Percentiles rank a stretch among this genome's conserved stretches.
Conservation (phyloP, 2,329 filamentous ascomycete species). For the Botrytis porri region DNA sequence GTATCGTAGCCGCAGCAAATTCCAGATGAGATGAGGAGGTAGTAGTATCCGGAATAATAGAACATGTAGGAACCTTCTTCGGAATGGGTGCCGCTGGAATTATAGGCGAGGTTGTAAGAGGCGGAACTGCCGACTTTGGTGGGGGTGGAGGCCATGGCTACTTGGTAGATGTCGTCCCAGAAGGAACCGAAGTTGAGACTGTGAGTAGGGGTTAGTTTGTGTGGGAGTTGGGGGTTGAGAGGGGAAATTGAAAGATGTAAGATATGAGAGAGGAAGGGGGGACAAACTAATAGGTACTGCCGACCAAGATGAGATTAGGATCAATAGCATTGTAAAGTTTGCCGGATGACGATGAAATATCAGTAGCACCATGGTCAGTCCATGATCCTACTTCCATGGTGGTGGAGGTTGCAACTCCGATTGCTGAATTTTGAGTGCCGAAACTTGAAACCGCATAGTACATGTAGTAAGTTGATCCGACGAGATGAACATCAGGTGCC, state of each 20-base stretch:
- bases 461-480: slow-evolving; percentile 59
- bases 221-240: neutral
- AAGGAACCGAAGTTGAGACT: slow-evolving; percentile 63
- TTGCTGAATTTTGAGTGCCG: slow-evolving; percentile 52
- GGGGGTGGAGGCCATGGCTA: slow-evolving; percentile 44
- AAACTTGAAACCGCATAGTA: slow-evolving; percentile 58
- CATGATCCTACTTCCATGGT: slow-evolving; percentile 54
- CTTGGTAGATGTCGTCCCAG: slow-evolving; percentile 64
- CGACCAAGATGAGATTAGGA: slow-evolving; percentile 48
- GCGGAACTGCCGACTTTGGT: slow-evolving; percentile 34
- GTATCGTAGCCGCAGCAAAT: slow-evolving; percentile 60
- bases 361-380: slow-evolving; percentile 56
- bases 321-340: slow-evolving; percentile 61
- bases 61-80: slow-evolving; percentile 57
- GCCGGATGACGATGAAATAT: slow-evolving; percentile 45
- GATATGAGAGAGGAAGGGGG: neutral
- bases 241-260: too few species aligned
- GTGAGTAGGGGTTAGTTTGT: neutral
- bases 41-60: slow-evolving; percentile 54
- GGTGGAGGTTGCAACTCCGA: slow-evolving; percentile 46
- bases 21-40: slow-evolving; percentile 61
- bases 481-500: slow-evolving; percentile 60
- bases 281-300: slow-evolving; percentile 41
- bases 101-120: slow-evolving; percentile 52
- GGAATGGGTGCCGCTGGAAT: slow-evolving; percentile 49